Conservation (phyloP, 208 protist species). For the Jaenimonas drosophilae region DNA sequence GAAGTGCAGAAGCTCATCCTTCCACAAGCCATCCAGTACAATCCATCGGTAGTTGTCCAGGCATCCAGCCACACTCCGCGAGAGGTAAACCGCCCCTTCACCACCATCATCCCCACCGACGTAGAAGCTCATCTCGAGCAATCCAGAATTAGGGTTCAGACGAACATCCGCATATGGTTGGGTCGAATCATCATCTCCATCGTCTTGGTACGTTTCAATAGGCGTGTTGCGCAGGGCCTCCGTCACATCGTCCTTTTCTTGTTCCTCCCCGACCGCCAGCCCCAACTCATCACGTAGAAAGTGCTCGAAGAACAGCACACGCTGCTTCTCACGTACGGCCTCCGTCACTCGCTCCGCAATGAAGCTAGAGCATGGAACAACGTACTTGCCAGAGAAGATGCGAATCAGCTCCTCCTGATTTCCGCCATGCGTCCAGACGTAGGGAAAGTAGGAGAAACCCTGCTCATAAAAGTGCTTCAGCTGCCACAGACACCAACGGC, state of each 20-base stretch:
- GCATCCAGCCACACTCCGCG: slow-evolving; percentile 19
- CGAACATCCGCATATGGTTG: slow-evolving; percentile 20
- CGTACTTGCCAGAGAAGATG: neutral
- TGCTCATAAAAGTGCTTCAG: slow-evolving; percentile 25
- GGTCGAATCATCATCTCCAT: slow-evolving; percentile 1
- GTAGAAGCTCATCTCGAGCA: slow-evolving; percentile 32
- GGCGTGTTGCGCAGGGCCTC: neutral
- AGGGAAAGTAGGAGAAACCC: slow-evolving; percentile 17
- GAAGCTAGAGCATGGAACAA: slow-evolving; percentile 9
- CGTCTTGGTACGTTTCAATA: neutral
- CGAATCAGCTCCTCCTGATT: too few species aligned
- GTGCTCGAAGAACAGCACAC: slow-evolving; percentile 4
- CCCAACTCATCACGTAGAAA: slow-evolving; percentile 9
- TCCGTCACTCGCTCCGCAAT: slow-evolving; percentile 4
- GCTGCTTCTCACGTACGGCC: slow-evolving; percentile 1
- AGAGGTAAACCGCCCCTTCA: slow-evolving; percentile 17
- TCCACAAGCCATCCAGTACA: slow-evolving; percentile 23
- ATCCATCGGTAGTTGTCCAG: slow-evolving; percentile 39
- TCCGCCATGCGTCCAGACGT: slow-evolving; percentile 18
- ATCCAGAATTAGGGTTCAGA: slow-evolving; percentile 11
- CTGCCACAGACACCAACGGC: slow-evolving; percentile 26
- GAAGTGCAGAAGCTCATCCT: slow-evolving; percentile 21
- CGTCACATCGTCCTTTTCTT: neutral
- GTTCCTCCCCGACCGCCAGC: neutral
- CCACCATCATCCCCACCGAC: slow-evolving; percentile 14